Evolutionary conservation across 768 basidiomycete species (phyloP).

Genomic region (Leccinum subtestaceum): DNA sequence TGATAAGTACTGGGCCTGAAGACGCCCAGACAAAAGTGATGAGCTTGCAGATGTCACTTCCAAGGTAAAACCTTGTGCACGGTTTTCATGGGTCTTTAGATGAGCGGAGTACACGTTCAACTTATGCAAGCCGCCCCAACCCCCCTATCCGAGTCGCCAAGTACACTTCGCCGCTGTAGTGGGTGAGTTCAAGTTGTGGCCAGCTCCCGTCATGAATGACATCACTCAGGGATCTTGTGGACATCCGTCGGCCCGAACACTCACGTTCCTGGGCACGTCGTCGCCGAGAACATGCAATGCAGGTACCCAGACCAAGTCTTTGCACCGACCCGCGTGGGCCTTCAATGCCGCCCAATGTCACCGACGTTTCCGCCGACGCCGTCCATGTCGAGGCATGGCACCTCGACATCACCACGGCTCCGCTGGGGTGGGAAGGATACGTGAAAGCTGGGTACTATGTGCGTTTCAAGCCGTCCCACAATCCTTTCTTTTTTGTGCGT

Average conservation of each 20-base stretch:
- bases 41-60: no score
- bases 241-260: slow-evolving; percentile 7
- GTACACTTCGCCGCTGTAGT: no score
- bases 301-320: slow-evolving; percentile 63
- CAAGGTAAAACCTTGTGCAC: no score
- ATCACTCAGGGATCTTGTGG: not conserved
- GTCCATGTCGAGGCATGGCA: slow-evolving; percentile 59
- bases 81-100: no score
- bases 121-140: no score
- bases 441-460: slow-evolving; percentile 86
- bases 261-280: slow-evolving; percentile 49
- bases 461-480: slow-evolving; percentile 23
- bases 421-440: slow-evolving; percentile 83
- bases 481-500: not conserved
- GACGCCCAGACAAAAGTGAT: no score
- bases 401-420: slow-evolving; percentile 61
- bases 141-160: no score
- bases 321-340: slow-evolving; percentile 43
- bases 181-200: no score
- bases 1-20: no score
- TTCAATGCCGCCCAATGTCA: slow-evolving; percentile 25
- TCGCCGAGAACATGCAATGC: slow-evolving; percentile 57
- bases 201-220: no score
- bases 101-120: no score
- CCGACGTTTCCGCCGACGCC: slow-evolving; percentile 30